These are phyloP conservation scores for Cichorium intybus DNA, from an alignment of 140 eudicot genomes.

Conservation along the genomic window DNA sequence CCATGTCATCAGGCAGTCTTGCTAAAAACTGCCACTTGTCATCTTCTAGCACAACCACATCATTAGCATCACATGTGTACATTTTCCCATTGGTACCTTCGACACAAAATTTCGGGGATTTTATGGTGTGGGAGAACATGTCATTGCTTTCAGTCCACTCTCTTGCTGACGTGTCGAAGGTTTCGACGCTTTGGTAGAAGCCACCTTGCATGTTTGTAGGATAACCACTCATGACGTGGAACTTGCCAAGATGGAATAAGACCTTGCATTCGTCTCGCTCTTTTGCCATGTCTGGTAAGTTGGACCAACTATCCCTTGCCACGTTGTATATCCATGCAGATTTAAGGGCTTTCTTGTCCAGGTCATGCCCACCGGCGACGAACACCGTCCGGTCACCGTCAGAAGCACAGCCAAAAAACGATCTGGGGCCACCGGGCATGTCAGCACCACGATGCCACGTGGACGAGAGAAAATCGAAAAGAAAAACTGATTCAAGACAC, in stretches of 20 bases:
- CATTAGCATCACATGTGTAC: slow-evolving; percentile 25
- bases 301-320: slow-evolving; percentile 40
- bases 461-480: slow-evolving; percentile 43
- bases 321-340: slow-evolving; percentile 58
- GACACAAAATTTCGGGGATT: slow-evolving; percentile 28
- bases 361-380: slow-evolving; percentile 74
- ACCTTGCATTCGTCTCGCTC: slow-evolving; percentile 62
- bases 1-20: neutral
- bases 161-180: slow-evolving; percentile 25
- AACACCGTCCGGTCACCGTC: slow-evolving; percentile 45
- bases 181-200: slow-evolving; percentile 39
- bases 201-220: slow-evolving; percentile 52
- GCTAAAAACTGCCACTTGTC: slow-evolving; percentile 4
- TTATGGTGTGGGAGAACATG: slow-evolving; percentile 24
- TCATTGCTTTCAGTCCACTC: slow-evolving; percentile 27
- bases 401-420: slow-evolving; percentile 51
- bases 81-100: slow-evolving; percentile 26
- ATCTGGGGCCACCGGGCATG: slow-evolving; percentile 47
- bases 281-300: slow-evolving; percentile 57
- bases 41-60: slow-evolving; percentile 18
- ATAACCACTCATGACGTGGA: slow-evolving; percentile 73
- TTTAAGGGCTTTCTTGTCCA: slow-evolving; percentile 50
- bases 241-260: slow-evolving; percentile 43
- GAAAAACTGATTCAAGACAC: slow-evolving; percentile 32
- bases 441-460: slow-evolving; percentile 61